A percentile compares a stretch with the other conserved stretches of the same genome.
phyloP scores from a whole-genome alignment of 108 stramenopile genomes.

The Cylindrotheca fusiformis region DNA sequence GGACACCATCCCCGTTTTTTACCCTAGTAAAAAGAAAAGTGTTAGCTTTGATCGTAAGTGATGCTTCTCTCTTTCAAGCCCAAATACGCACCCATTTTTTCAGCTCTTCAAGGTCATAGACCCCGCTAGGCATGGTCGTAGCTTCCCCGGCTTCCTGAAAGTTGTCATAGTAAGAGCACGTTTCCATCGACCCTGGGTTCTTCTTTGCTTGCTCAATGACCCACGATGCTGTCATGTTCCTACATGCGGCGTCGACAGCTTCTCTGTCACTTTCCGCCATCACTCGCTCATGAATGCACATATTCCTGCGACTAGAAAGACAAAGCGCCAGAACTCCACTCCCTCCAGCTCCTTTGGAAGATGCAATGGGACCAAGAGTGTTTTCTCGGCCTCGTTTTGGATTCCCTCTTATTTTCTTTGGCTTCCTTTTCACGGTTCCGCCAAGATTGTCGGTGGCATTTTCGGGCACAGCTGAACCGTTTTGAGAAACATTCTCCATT shows the following conservation, averaged over 20 bases:
- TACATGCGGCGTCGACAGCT: conserved; percentile 95
- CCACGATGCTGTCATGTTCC: conserved; percentile 98
- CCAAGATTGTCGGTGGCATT: conserved; percentile 3
- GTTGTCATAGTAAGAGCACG: conserved; percentile 92
- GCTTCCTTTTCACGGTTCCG: conserved; percentile 20
- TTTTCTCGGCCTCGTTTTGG: conserved; percentile 23
- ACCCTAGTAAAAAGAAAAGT: too few species aligned
- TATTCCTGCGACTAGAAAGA: conserved; percentile 94
- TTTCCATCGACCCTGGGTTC: conserved; percentile 69
- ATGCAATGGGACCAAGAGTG: conserved; percentile 68
- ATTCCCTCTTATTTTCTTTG: conserved; percentile 31
- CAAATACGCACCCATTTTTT: conserved; percentile 94
- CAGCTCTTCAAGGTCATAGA: conserved; percentile 93
- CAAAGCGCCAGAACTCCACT: conserved; percentile 90
- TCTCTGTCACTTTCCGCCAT: conserved; percentile 95
- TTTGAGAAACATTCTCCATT: conserved; percentile 30
- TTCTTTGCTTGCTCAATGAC: conserved; percentile 76
- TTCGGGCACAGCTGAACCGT: not conserved
- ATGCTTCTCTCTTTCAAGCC: too few species aligned
- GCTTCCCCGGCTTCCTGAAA: conserved; percentile 88
- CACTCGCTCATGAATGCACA: conserved; percentile 97
- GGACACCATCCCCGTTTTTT: conserved; percentile 93
- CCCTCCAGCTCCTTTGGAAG: conserved; percentile 70
- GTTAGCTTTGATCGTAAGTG: too few species aligned
- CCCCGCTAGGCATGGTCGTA: conserved; percentile 88